phyloP scores from a whole-genome alignment of 1,139 yeast genomes.

The Yamadazyma oceani region DNA sequence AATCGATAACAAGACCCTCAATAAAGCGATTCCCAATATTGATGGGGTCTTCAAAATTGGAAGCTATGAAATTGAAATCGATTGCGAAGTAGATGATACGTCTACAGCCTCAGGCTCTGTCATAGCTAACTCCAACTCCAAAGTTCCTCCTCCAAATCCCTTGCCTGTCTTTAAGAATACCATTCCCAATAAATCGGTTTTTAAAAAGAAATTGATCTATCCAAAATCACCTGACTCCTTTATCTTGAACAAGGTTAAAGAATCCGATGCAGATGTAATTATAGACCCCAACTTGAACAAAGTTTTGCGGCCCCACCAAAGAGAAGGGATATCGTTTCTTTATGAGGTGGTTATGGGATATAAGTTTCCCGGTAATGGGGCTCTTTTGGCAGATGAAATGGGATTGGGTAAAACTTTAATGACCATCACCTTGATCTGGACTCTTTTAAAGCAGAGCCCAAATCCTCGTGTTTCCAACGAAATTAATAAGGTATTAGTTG shows the following conservation, averaged over 20 bases:
- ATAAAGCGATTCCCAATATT: slow-evolving; percentile 16
- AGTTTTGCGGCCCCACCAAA: slow-evolving; percentile 75
- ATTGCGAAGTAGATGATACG: slow-evolving; percentile 34
- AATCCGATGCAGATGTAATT: slow-evolving; percentile 49
- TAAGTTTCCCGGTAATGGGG: slow-evolving; percentile 62
- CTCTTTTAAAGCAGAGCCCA: slow-evolving; percentile 76
- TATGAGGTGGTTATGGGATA: slow-evolving; percentile 81
- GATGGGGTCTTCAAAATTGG: slow-evolving; percentile 51
- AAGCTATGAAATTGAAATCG: slow-evolving; percentile 55
- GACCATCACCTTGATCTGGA: slow-evolving; percentile 84
- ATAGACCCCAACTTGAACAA: slow-evolving; percentile 66
- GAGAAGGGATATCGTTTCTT: slow-evolving; percentile 77
- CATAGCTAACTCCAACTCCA: neutral
- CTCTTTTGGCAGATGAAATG: slow-evolving; percentile 94
- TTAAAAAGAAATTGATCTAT: slow-evolving; percentile 10
- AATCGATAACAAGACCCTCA: slow-evolving; percentile 13
- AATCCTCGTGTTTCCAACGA: slow-evolving; percentile 31
- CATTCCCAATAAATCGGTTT: slow-evolving; percentile 1
- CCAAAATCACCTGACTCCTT: slow-evolving; percentile 15
- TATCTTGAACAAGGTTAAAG: slow-evolving; percentile 9
- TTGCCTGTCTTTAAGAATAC: slow-evolving; percentile 10
- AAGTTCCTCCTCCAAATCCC: neutral
- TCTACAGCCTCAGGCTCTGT: neutral
- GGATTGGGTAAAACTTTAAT: slow-evolving; percentile 92
- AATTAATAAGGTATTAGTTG: slow-evolving; percentile 64